phyloP scores from a whole-genome alignment of 2,329 filamentous ascomycete genomes.

The Dactylellina leptospora region DNA sequence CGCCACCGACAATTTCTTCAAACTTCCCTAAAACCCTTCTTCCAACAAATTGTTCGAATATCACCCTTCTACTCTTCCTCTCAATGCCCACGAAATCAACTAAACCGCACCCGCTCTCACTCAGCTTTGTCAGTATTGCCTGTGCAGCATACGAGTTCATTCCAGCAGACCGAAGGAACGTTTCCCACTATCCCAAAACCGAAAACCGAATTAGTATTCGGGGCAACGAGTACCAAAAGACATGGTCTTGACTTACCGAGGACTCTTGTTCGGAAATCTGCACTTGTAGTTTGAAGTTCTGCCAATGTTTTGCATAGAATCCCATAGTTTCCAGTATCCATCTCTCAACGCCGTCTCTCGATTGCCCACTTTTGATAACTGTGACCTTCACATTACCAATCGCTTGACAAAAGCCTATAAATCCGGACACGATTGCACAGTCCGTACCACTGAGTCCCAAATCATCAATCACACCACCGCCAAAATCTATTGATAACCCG shows the following conservation, averaged over 20 bases:
- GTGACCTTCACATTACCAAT: slow-evolving; percentile 18
- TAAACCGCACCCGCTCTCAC: slow-evolving; percentile 21
- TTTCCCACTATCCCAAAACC: slow-evolving; percentile 31
- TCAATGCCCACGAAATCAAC: slow-evolving; percentile 47
- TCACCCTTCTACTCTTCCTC: slow-evolving; percentile 25
- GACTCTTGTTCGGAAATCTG: slow-evolving; percentile 17
- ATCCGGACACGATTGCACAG: slow-evolving; percentile 21
- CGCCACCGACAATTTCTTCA: slow-evolving; percentile 24
- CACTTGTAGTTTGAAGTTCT: slow-evolving; percentile 7
- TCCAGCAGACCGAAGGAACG: slow-evolving; percentile 38
- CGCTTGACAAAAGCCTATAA: slow-evolving; percentile 32
- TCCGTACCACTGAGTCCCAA: slow-evolving; percentile 16
- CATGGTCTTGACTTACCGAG: slow-evolving; percentile 2
- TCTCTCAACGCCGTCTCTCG: background rate
- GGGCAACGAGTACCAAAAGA: too few relatives aligned
- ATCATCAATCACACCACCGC: background rate
- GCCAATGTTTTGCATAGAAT: slow-evolving; percentile 15
- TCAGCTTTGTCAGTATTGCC: slow-evolving; percentile 34
- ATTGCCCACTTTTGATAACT: background rate
- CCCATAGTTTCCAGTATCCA: slow-evolving; percentile 32
- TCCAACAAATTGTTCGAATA: slow-evolving; percentile 44
- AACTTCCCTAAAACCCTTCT: slow-evolving; percentile 23
- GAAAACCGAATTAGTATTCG: background rate
- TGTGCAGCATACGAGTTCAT: slow-evolving; percentile 45
- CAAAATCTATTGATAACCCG: slow-evolving; percentile 26